Percentiles rank a stretch among this genome's conserved stretches.
These are phyloP conservation scores for Cicer yamashitae DNA, from an alignment of 306 rosid species.

Conservation along the genomic window DNA sequence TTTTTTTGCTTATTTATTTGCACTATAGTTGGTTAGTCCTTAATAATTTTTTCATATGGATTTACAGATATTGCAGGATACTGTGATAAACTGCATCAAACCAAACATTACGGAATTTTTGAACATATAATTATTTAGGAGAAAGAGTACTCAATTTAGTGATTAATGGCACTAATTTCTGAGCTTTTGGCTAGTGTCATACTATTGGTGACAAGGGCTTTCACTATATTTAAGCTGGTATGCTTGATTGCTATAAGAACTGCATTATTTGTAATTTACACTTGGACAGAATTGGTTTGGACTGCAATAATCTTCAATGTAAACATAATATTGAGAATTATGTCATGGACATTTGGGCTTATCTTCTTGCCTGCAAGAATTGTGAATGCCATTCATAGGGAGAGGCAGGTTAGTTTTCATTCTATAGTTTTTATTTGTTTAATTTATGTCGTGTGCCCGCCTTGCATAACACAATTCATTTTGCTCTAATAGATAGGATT, in stretches of 20 bases:
- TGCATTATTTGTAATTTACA: conserved; percentile 47
- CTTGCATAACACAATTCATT: conserved; percentile 9
- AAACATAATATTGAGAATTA: conserved; percentile 54
- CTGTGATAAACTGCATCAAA: conserved; percentile 15
- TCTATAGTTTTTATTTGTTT: background rate
- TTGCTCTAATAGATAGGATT: background rate
- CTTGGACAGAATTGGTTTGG: conserved; percentile 67
- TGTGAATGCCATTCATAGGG: conserved; percentile 63
- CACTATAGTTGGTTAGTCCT: background rate
- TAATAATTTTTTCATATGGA: background rate
- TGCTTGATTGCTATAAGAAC: conserved; percentile 61
- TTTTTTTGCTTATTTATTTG: too few species aligned
- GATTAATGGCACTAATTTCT: conserved; percentile 58
- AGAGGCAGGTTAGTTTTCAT: conserved; percentile 64
- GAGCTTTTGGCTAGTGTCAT: conserved; percentile 51
- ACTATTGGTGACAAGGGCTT: conserved; percentile 57
- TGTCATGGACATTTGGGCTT: conserved; percentile 62
- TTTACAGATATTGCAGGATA: conserved; percentile 50
- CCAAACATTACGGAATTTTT: conserved; percentile 35
- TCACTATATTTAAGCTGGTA: conserved; percentile 50
- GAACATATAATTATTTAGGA: conserved; percentile 46
- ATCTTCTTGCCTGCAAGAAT: conserved; percentile 66
- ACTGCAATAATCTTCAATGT: conserved; percentile 53
- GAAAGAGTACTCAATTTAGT: conserved; percentile 34
- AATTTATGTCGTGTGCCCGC: background rate